Evolutionary conservation across 2,329 filamentous ascomycete genomes (phyloP).

Genomic region (Aspergillus fumigatiaffinis): DNA sequence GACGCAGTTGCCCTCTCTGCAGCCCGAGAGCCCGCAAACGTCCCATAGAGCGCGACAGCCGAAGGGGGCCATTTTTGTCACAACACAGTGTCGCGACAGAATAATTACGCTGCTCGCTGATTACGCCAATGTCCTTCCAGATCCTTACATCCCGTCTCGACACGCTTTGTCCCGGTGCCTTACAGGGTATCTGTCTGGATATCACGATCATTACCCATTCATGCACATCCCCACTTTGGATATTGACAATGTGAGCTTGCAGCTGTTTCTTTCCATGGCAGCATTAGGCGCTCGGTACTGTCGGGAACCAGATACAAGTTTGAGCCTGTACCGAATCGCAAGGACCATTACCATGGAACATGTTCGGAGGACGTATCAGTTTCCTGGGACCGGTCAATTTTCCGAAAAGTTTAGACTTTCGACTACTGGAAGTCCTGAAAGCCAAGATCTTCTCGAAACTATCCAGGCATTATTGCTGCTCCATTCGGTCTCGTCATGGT

Average conservation of each 20-base stretch:
- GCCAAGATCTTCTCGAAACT: conserved; percentile 25
- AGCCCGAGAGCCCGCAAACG: conserved; percentile 26
- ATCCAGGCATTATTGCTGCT: conserved; percentile 27
- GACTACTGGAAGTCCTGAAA: conserved; percentile 10
- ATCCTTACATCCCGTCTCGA: conserved; percentile 26
- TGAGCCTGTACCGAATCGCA: conserved; percentile 29
- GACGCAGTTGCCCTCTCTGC: conserved; percentile 30
- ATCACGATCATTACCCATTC: conserved; percentile 32
- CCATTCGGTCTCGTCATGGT: conserved; percentile 29
- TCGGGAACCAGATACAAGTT: conserved; percentile 30
- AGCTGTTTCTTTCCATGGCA: conserved; percentile 29
- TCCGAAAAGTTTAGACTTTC: neutral
- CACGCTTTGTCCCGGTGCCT: conserved; percentile 32
- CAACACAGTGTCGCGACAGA: conserved; percentile 28
- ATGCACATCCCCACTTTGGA: conserved; percentile 30
- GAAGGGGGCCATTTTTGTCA: conserved; percentile 27
- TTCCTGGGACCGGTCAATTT: neutral
- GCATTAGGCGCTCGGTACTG: conserved; percentile 31
- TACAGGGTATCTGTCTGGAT: conserved; percentile 31
- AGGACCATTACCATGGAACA: conserved; percentile 31
- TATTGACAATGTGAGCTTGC: conserved; percentile 21
- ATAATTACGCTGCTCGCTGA: conserved; percentile 18
- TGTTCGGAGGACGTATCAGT: conserved; percentile 26
- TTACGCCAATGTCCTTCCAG: conserved; percentile 26
- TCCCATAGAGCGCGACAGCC: conserved; percentile 23